Evolutionary conservation across 108 stramenopile species (phyloP), one percentile per base, ranked within the genome.

Genomic region (Skeletonema potamos): DNA sequence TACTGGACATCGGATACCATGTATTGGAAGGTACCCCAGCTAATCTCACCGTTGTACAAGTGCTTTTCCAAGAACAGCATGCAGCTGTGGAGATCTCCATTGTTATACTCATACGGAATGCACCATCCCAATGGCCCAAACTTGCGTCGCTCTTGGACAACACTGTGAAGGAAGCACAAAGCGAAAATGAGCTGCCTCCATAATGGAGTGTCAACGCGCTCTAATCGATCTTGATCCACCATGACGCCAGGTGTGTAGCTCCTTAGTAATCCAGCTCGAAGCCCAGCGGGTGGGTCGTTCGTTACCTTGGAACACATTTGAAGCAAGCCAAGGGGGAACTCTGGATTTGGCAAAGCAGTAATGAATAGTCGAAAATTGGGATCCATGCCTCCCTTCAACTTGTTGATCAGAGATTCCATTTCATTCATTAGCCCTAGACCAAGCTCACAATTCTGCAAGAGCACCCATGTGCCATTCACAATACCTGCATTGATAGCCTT

Each of bases 291-390:
- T 20, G 94, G 93, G 58, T 95, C 94, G 67, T 96, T 95, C 0
- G 96, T 95, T 9, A 96, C 95, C 90, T 96, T 96, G 59, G 90
- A 94, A 66, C 87, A 88, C 96, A 96, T 93, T 69, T 96, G 96
- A 28, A 96, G 89, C 69, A 96, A 72, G 6, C 96, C 96, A 27
- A 96, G 78, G 4, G 96, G 96, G 63, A 96, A 96, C 62, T 91
- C 88, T 34, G 77, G 68, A 71, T 94, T 75, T 9, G 96, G 96
- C 56, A 94, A 81, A 12, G 94, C 94, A 11, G 96, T 96, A 68
- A 96, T 90, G 64, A 96, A 96, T 62, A 96, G 77, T 1, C 96
- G 77, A 76, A 95, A 95, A 65, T 79, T 86, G n/a, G 91, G 90
- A 66, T 94, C 92, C 83, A 92, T 82, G 48, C 66, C 72, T 28